A percentile compares a stretch with the other conserved stretches of the same genome.
Evolutionary conservation across 2,329 filamentous ascomycete species (phyloP).

Genomic region (Chaetomium sp.): DNA sequence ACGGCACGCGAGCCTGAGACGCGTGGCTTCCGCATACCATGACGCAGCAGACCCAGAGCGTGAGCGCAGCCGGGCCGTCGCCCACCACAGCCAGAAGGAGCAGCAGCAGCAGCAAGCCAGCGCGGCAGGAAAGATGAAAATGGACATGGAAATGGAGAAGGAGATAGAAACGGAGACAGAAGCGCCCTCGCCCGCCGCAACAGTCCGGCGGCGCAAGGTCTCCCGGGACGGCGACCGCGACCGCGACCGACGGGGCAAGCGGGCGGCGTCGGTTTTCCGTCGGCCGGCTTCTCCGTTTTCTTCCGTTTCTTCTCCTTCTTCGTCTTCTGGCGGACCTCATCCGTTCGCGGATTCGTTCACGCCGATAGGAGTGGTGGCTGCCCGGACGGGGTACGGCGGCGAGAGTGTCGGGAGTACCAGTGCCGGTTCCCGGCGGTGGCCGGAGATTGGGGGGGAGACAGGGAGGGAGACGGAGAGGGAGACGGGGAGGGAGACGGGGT

Average conservation of each 20-base stretch:
- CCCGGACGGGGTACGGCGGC: not conserved
- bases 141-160: not conserved
- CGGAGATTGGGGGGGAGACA: not conserved
- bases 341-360: no score
- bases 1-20: slow-evolving; percentile 26
- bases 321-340: not conserved
- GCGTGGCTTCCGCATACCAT: not conserved
- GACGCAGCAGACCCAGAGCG: not conserved
- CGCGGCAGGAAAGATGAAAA: no score
- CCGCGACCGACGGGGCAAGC: slow-evolving; percentile 4
- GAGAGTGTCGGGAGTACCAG: not conserved
- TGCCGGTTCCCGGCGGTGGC: not conserved
- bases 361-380: no score
- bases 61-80: not conserved
- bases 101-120: not conserved
- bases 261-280: not conserved
- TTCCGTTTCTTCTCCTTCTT: not conserved
- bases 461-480: not conserved
- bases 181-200: not conserved
- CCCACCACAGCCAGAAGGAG: not conserved
- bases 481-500: not conserved
- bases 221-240: not conserved
- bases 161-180: not conserved
- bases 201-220: not conserved
- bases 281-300: not conserved